Conservation (phyloP, 2,329 filamentous ascomycete species). For the Nemania abortiva region DNA sequence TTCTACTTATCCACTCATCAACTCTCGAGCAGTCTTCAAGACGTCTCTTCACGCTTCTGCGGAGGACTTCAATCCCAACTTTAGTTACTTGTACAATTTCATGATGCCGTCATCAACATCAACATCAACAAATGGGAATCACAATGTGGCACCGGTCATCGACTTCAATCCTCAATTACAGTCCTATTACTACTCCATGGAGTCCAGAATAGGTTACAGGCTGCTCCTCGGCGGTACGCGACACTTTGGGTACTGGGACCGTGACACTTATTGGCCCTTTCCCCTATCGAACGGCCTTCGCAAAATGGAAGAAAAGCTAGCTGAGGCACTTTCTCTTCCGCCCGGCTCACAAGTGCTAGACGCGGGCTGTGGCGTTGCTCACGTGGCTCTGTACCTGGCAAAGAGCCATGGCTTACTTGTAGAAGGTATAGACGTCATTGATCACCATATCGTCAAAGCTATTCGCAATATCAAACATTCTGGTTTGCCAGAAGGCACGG, state of each 20-base stretch:
- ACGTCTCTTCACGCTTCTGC: too few species aligned
- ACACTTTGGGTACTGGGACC: slow-evolving; percentile 64
- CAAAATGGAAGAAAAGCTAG: slow-evolving; percentile 64
- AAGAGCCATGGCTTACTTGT: slow-evolving; percentile 55
- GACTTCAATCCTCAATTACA: slow-evolving; percentile 56
- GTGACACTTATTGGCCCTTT: slow-evolving; percentile 61
- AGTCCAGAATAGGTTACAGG: slow-evolving; percentile 59
- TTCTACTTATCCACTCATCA: too few species aligned
- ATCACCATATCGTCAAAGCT: slow-evolving; percentile 61
- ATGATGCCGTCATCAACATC: too few species aligned
- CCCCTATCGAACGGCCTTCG: slow-evolving; percentile 58
- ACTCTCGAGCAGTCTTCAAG: too few species aligned
- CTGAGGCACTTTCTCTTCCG: slow-evolving; percentile 54
- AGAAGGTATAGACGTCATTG: slow-evolving; percentile 62
- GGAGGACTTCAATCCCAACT: too few species aligned
- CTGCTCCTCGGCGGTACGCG: slow-evolving; percentile 60
- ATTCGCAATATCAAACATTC: slow-evolving; percentile 54
- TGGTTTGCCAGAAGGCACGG: slow-evolving; percentile 50
- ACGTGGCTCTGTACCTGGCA: slow-evolving; percentile 64
- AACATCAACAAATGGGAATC: too few species aligned
- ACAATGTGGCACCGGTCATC: slow-evolving; percentile 44
- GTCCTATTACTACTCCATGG: slow-evolving; percentile 60
- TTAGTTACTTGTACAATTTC: too few species aligned
- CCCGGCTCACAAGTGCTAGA: slow-evolving; percentile 61
- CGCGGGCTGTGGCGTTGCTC: slow-evolving; percentile 64